Percentiles rank a stretch among this genome's conserved stretches.
Evolutionary conservation across 1,139 yeast species (phyloP).

Genomic region (Candida albicans): DNA sequence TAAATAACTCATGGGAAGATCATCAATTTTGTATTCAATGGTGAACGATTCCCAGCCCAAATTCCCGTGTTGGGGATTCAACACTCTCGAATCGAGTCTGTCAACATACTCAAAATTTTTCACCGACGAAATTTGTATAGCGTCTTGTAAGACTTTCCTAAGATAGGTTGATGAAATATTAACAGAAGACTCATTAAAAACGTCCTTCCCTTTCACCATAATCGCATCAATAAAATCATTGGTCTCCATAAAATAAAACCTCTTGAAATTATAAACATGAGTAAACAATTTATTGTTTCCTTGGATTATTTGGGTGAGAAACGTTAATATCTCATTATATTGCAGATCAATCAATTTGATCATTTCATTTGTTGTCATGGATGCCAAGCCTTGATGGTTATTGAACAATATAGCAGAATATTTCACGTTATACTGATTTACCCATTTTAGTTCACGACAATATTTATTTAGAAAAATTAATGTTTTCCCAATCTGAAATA

Average conservation of each 20-base stretch:
- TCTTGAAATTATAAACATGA: slow-evolving; percentile 65
- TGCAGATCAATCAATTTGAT: slow-evolving; percentile 45
- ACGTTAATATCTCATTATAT: slow-evolving; percentile 57
- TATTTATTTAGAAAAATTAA: slow-evolving; percentile 64
- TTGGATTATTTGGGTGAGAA: slow-evolving; percentile 52
- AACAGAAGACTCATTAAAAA: slow-evolving; percentile 62
- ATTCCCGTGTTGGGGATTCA: slow-evolving; percentile 63
- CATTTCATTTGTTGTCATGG: slow-evolving; percentile 30
- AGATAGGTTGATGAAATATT: slow-evolving; percentile 66
- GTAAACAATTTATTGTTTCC: slow-evolving; percentile 45
- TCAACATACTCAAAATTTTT: slow-evolving; percentile 30
- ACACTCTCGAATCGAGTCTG: slow-evolving; percentile 76
- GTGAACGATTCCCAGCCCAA: slow-evolving; percentile 93
- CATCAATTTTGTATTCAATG: slow-evolving; percentile 68
- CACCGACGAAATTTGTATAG: slow-evolving; percentile 65
- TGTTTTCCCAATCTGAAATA: slow-evolving; percentile 78
- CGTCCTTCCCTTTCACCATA: slow-evolving; percentile 53
- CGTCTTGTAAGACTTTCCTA: slow-evolving; percentile 62
- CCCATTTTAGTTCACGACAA: slow-evolving; percentile 51
- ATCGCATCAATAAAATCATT: slow-evolving; percentile 77
- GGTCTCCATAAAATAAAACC: slow-evolving; percentile 66
- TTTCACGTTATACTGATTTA: slow-evolving; percentile 39
- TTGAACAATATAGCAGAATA: slow-evolving; percentile 31
- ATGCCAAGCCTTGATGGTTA: slow-evolving; percentile 29
- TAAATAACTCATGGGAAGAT: slow-evolving; percentile 47